Percentiles rank a stretch among this genome's conserved stretches.
Conservation (phyloP, 176 grass and related monocot species). For the Triticum urartu region DNA sequence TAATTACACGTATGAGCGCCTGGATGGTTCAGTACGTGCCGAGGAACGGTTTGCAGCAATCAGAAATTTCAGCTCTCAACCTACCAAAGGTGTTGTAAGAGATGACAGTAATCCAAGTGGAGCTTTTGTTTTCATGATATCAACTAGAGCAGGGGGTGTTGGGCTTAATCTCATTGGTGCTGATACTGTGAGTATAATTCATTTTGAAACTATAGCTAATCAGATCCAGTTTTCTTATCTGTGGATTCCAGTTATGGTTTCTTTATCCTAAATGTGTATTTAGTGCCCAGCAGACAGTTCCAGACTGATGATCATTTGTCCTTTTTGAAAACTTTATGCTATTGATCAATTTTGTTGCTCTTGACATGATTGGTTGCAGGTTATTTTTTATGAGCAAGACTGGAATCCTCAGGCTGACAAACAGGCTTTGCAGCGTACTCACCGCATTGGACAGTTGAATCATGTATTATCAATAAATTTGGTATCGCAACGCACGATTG, state of each 20-base stretch:
- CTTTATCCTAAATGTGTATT: constrained; percentile 18
- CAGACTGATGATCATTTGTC: constrained; percentile 6
- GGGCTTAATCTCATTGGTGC: constrained; percentile 96
- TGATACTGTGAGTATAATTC: constrained; percentile 88
- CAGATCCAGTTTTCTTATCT: constrained; percentile 7
- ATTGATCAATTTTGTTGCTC: constrained; percentile 12
- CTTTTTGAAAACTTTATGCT: constrained; percentile 27
- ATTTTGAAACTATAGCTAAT: constrained; percentile 24
- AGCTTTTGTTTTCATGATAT: constrained; percentile 98
- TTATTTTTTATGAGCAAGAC: constrained; percentile 99
- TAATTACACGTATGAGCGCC: constrained; percentile 81
- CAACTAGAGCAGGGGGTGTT: constrained; percentile 92
- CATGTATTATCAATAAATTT: constrained; percentile 93
- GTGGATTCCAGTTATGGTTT: constrained; percentile 4
- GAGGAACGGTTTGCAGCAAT: constrained; percentile 96
- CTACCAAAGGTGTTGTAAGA: constrained; percentile 38
- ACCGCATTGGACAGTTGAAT: constrained; percentile 96
- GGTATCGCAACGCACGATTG: constrained; percentile 79
- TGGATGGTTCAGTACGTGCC: constrained; percentile 94
- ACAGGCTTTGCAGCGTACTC: constrained; percentile 90
- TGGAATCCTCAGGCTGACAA: constrained; percentile 99
- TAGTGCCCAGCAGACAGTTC: constrained; percentile 2
- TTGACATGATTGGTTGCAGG: constrained; percentile 46
- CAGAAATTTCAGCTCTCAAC: constrained; percentile 72
- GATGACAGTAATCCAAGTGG: constrained; percentile 52